Base-by-base conservation (phyloP, 495 filamentous ascomycete species). In the Tuber melanosporum region DNA sequence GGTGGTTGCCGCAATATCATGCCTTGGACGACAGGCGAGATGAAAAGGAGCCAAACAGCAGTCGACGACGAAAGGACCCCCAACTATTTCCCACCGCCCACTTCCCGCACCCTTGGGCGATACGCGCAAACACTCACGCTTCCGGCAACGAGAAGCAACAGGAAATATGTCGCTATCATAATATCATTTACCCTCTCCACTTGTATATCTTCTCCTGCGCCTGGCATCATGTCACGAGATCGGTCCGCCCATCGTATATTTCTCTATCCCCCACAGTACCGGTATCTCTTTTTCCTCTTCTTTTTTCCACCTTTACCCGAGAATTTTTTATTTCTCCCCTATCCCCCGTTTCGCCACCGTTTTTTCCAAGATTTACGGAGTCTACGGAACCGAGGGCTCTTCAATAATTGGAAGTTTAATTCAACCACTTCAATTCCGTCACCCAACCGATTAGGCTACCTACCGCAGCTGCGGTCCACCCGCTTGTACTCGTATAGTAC, bases 31-130 rank as follows among this genome's bases (percentile, higher is more conserved):
- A 57, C 52, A 26, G 49, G n/a, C 49, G 49, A 62, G n/a, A 32
- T 32, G 57, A 66, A 66, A 66, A 32, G 57, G 26, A 32, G 71
- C 77, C 73, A 76, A 76, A 79, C 77, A 75, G 41, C 73, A 76
- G 62, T 15, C 46, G 20, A 57, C 22, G 22, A 12, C 8, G 22
- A 57, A n/a, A n/a, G 49, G 49, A n/a, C 9, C 32, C 70, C 32
- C 70, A 49, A 45, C 49, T 66, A 41, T 72, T 75, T 78, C 76
- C 39, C 76, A 74, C 76, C 43, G 73, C 42, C 42, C 42, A 42
- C 73, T 32, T 32, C 32, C 75, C 62, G 49, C 79, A 26, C 17
- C 57, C 70, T 76, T 71, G 43, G n/a, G 46, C 72, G 71, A 74
- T 71, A 46, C 17, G 20, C 8, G 39, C 66, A 62, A 26, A 62